Percentiles rank a stretch among this genome's conserved stretches.
Conservation (phyloP, 2,329 filamentous ascomycete species). For the Diplodia seriata region DNA sequence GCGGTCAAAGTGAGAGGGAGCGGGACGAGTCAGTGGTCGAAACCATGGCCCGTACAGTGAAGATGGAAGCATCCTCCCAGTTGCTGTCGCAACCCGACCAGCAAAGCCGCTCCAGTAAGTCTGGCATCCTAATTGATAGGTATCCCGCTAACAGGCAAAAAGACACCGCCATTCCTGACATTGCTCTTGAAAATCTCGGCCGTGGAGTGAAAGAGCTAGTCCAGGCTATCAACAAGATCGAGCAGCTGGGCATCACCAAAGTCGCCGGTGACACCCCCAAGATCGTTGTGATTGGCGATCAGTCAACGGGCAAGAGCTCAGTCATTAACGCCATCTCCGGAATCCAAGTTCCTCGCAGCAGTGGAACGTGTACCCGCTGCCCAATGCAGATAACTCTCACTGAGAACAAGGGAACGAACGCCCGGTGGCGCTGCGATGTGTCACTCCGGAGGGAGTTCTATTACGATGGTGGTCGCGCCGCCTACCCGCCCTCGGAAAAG, state of each 20-base stretch:
- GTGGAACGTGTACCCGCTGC: conserved; percentile 79
- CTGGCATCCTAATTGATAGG: no score
- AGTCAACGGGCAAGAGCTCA: conserved; percentile 82
- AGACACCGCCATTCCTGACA: neutral
- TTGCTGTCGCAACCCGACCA: neutral
- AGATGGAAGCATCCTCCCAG: conserved; percentile 1
- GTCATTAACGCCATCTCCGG: conserved; percentile 59
- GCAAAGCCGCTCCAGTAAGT: conserved; percentile 15
- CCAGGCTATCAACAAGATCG: conserved; percentile 67
- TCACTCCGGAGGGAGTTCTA: conserved; percentile 70
- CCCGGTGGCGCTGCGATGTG: conserved; percentile 71
- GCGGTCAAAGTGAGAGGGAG: neutral
- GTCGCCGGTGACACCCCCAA: conserved; percentile 73
- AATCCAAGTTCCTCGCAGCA: conserved; percentile 73
- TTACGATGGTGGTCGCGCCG: conserved; percentile 49
- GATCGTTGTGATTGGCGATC: conserved; percentile 83
- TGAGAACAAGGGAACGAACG: conserved; percentile 53
- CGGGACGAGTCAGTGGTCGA: neutral
- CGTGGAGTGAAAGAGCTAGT: conserved; percentile 65
- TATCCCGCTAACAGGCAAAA: neutral
- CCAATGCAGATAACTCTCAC: conserved; percentile 80
- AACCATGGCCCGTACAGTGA: neutral
- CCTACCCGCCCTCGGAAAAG: neutral
- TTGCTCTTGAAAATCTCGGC: conserved; percentile 14
- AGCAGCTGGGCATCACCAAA: conserved; percentile 74